Evolutionary conservation across 208 protist genomes (phyloP).

Genomic region (Angomonas ambiguus): DNA sequence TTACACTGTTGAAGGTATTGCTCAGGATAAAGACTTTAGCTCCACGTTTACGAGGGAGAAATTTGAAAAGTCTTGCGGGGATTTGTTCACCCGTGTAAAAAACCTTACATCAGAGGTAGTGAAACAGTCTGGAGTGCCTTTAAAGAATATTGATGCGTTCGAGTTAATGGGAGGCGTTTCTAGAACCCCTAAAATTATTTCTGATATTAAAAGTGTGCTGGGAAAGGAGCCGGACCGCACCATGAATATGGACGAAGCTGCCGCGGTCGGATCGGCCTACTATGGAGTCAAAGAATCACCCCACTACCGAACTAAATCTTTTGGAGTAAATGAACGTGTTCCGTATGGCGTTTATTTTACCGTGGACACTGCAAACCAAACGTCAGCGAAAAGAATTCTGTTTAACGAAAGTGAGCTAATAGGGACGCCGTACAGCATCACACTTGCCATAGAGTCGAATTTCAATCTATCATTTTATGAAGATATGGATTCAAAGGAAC

Average conservation of each 20-base stretch:
- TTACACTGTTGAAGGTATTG: conserved; percentile 88
- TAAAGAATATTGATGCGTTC: conserved; percentile 58
- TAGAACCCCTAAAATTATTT: conserved; percentile 81
- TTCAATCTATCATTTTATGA: conserved; percentile 57
- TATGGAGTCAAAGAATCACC: conserved; percentile 77
- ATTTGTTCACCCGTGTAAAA: conserved; percentile 64
- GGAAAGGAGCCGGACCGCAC: conserved; percentile 73
- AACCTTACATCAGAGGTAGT: conserved; percentile 52
- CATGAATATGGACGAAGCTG: conserved; percentile 90
- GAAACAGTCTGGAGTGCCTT: conserved; percentile 27
- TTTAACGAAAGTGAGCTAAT: conserved; percentile 26
- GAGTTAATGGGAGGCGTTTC: conserved; percentile 88
- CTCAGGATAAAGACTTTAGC: conserved; percentile 76
- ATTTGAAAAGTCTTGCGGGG: conserved; percentile 83
- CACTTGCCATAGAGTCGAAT: conserved; percentile 69
- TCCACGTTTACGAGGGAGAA: conserved; percentile 62
- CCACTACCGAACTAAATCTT: conserved; percentile 71
- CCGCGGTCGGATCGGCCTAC: conserved; percentile 82
- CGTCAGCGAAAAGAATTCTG: conserved; percentile 16
- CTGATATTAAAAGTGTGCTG: conserved; percentile 47
- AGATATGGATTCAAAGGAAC: conserved; percentile 2
- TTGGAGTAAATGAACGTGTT: conserved; percentile 54
- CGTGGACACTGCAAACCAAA: conserved; percentile 28
- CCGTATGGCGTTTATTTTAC: conserved; percentile 51
- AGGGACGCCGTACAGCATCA: conserved; percentile 53